Base-by-base conservation (phyloP, 1,284 basidiomycete species). In the Austroboletus niveus region DNA sequence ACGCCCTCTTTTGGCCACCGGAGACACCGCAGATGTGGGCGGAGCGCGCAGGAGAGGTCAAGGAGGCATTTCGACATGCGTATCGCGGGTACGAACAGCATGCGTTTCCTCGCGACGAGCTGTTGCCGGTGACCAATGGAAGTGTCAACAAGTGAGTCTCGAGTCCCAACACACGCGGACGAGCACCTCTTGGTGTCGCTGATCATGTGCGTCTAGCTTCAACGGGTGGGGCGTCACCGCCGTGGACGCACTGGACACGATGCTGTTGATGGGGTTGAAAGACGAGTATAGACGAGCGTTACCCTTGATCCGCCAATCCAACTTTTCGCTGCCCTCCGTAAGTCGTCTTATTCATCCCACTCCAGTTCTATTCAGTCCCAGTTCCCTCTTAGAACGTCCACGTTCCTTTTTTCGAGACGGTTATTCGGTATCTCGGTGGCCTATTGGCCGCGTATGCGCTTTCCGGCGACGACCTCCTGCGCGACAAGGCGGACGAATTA, bases 201-300 rank as follows among this genome's bases (percentile, higher is more conserved):
- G 32, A 65, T 32, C 46, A 5, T 43, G 8, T 44, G 3, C 29
- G 7, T 9, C 22, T 7, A 88, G 86, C 47, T 85, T 88, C 65
- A 88, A 88, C 63, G 84, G 89, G 10, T 97, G 94, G 94, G 92
- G 91, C 15, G 85, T 94, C 1, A 87, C 88, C 2, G 77, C 85
- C 41, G 78, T 91, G 55, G 91, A 93, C 62, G 82, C 87, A 2
- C 78, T 97, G 36, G 93, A 96, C 65, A 96, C 94, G 0, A 85
- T 98, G 72, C 77, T 92, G 15, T 72, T 98, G 49, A 90, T 98
- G 88, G 87, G 78, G 14, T 75, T 97, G 15, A 72, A 84, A 24
- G 80, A 84, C 15, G 89, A 96, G 64, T 96, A 89, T 69, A 69
- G 77, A 31, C 77, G 84, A 1, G 91, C 89, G 1, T 71, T 94